A percentile compares a stretch with the other conserved stretches of the same genome.
Evolutionary conservation across 164 flowering plant genomes (phyloP).

Genomic region (Paratinospora sagittata): DNA sequence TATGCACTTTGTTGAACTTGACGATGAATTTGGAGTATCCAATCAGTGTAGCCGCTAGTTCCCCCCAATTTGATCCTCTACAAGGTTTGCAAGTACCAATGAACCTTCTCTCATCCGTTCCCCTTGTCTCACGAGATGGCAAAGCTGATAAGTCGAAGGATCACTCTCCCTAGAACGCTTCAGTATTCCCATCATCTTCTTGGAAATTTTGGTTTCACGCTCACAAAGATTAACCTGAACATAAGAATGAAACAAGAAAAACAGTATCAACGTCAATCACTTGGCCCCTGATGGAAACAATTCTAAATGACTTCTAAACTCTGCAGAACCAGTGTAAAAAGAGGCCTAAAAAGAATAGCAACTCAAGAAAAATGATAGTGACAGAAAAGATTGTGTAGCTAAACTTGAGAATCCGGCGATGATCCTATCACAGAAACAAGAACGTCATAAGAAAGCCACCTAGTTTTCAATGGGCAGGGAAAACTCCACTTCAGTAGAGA

Average conservation of each 20-base stretch:
- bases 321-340: not conserved
- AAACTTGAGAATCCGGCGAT: not conserved
- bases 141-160: conserved; percentile 62
- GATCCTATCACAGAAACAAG: too few species aligned
- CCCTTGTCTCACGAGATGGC: conserved; percentile 86
- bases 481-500: too few species aligned
- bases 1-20: conserved; percentile 81
- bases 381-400: too few species aligned
- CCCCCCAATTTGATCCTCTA: conserved; percentile 87
- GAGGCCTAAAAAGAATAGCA: not conserved
- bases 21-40: conserved; percentile 73
- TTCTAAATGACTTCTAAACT: not conserved
- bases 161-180: conserved; percentile 53
- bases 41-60: conserved; percentile 67
- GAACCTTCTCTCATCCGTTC: conserved; percentile 91
- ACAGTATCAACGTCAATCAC: not conserved
- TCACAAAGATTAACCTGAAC: conserved; percentile 50
- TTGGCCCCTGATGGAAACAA: not conserved
- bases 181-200: conserved; percentile 47
- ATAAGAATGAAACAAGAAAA: conserved; percentile 7
- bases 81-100: conserved; percentile 68
- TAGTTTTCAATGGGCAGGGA: too few species aligned
- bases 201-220: conserved; percentile 67
- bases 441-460: too few species aligned
- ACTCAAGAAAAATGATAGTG: not conserved